Base-by-base conservation (phyloP, 495 filamentous ascomycete genomes). In the Xylaria longipes region DNA sequence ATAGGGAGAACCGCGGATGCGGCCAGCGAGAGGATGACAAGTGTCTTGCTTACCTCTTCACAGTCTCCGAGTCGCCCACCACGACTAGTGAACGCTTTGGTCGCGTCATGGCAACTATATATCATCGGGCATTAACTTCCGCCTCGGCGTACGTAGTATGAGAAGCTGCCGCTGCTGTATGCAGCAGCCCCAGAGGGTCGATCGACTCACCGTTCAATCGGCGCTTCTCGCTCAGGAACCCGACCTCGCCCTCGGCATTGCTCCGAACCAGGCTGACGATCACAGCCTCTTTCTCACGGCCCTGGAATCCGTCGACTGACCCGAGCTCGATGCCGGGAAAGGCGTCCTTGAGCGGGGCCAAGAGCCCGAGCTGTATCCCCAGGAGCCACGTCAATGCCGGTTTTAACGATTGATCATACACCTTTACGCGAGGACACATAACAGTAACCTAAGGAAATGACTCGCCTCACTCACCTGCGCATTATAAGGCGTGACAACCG, bases 261-360 rank as follows among this genome's bases (percentile, higher is more conserved):
- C 94, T 97, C 73, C 96, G 86, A 46, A 99, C 96, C 29, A 98
- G 85, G 78, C 89, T 94, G 22, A 99, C 89, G 41, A 99, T 88
- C 46, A 99, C 91, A 3, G 92, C 96, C 79, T 99, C 96, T 81
- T 99, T 99, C 82, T 99, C 96, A 15, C 96, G 87, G 46, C 96
- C 96, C 79, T 99, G 96, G 79, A 99, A 99, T 8, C 94, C 95
- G 81, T 99, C 96, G 3, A 99, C 93, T 74, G 92, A 97, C 33
- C 96, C 96, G 22, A 98, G 82, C 79, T 99, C 96, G 17, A 99
- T 88, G 4, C 90, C 94, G 0, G 91, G 91, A 72, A 92, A 97
- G 54, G 84, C 83, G 65, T 95, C 92, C 69, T 95, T 94, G 22
- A 99, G 85, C 50, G 89, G 87, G 3, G 94, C 87, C 64, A 99